Base-by-base conservation (phyloP, 2,329 filamentous ascomycete species). In the Aspergillus pseudoterreus region DNA sequence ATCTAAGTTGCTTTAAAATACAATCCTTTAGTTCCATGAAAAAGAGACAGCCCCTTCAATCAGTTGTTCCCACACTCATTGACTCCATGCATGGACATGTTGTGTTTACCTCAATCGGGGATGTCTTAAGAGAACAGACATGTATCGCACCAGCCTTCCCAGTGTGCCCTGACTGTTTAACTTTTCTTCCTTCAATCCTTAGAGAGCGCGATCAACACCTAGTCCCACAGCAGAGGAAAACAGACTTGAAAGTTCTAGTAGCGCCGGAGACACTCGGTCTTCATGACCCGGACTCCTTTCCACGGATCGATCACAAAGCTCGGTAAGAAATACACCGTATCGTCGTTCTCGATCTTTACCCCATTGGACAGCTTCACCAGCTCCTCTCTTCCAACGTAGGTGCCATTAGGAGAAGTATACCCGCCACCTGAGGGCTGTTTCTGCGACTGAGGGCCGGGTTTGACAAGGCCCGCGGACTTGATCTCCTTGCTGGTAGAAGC, bases 391-490 rank as follows among this genome's bases (percentile, higher is more conserved):
- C 47, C 49, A 48, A 65, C 48, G 17, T 49, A 52, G 47, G 51
- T 54, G 27, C 64, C 62, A 48, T 56, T 62, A 41, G 63, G 63
- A 24, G 63, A 58, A 45, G 46, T 59, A 51, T 63, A 65, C 14
- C 41, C 35, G 38, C 24, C 22, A 10, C 21, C 15, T 14, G 32
- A 10, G 22, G 2, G 11, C 10, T 44, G 15, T 5, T 33, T 32
- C 19, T 32, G 17, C 35, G 41, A 33, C 4, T 12, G 19, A 36
- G 15, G 27, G 9, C n/a, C 30, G 6, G 19, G 15, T 8, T 21
- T 24, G 12, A 10, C 21, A 11, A 15, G 33, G 33, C 6, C 11
- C 6, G 35, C 14, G 35, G 6, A 4, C 5, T 38, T 17, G 6
- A 30, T 10, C 10, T 38, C 35, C 11, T n/a, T 38, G 14, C 15